A percentile compares a stretch with the other conserved stretches of the same genome.
These are phyloP conservation scores for Sclerotinia trifoliorum DNA, from an alignment of 2,329 filamentous ascomycete genomes.

Conservation along the genomic window DNA sequence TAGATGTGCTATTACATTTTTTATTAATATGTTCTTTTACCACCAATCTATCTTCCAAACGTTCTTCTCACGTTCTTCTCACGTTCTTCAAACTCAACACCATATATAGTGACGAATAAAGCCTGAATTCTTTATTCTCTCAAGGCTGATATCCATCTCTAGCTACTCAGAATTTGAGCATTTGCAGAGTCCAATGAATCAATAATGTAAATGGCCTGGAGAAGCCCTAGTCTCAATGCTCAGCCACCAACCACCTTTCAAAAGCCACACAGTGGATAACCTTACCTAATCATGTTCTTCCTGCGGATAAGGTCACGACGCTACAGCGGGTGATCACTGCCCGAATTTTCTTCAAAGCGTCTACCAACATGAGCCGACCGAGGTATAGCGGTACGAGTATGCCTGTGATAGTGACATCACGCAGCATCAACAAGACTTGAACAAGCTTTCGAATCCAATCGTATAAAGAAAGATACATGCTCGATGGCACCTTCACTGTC, in stretches of 20 bases:
- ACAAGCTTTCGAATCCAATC: neutral
- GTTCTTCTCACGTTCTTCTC: neutral
- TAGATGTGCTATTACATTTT: neutral
- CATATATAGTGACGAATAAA: neutral
- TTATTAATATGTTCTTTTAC: neutral
- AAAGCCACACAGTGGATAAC: neutral
- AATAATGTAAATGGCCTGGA: no score
- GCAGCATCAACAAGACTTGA: neutral
- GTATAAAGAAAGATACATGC: neutral
- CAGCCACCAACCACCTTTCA: neutral
- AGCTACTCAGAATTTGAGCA: no score
- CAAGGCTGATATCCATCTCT: no score
- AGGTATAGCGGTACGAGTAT: neutral
- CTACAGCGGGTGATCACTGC: neutral
- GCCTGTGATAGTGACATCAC: slow-evolving; percentile 5
- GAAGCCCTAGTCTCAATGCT: neutral
- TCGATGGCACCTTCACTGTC: neutral
- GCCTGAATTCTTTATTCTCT: no score
- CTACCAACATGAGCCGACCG: neutral
- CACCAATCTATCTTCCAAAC: neutral
- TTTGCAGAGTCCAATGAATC: no score
- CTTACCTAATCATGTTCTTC: no score
- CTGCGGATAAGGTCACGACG: neutral
- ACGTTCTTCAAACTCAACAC: slow-evolving; percentile 5
- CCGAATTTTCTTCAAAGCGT: no score